Base-by-base conservation (phyloP, 768 basidiomycete genomes). In the Leccinum uliginosum region DNA sequence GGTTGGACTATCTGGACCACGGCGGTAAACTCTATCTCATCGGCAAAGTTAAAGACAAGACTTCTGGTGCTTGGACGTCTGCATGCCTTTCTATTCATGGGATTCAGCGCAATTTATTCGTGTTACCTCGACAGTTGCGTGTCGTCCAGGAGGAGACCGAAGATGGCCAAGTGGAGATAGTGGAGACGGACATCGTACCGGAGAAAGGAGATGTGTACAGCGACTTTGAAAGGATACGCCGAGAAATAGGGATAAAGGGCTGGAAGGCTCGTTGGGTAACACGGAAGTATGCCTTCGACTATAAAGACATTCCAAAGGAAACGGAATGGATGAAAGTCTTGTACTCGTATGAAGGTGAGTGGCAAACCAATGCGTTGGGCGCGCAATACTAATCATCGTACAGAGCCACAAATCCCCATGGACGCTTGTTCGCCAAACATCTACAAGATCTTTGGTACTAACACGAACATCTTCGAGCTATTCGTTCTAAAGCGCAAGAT, bases 401-500 rank as follows among this genome's bases (percentile, higher is more conserved):
- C 48, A 71, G 70, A 71, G 9, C 54, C 62, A 1, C 80, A 83
- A 57, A 77, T 99, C 21, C 89, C 92, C 0, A 76, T 77, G 59
- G 84, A 83, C 32, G 82, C 87, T 4, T 83, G 82, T 40, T 93
- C 91, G 48, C 85, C 90, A 9, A 95, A 91, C 51, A 95, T 98
- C 68, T 79, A 84, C 32, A 84, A 83, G 55, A 86, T 98, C 11
- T 89, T 98, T 62, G 97, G 97, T 12, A 89, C 95, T 3, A 94
- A 85, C 62, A 96, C 94, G 6, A 91, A 77, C 52, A 89, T 96
- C 0, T 99, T 99, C 63, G 97, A 98, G 69, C 76, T 93, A 10
- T 82, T 99, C 19, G 95, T 94, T 2, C 64, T 98, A 47, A 98
- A 98, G 72, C 85, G 94, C 30, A 97, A 95, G 74, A 97, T 98